A percentile compares a stretch with the other conserved stretches of the same genome.
phyloP scores from a whole-genome alignment of 768 basidiomycete genomes.

The Boletus rubropictus region DNA sequence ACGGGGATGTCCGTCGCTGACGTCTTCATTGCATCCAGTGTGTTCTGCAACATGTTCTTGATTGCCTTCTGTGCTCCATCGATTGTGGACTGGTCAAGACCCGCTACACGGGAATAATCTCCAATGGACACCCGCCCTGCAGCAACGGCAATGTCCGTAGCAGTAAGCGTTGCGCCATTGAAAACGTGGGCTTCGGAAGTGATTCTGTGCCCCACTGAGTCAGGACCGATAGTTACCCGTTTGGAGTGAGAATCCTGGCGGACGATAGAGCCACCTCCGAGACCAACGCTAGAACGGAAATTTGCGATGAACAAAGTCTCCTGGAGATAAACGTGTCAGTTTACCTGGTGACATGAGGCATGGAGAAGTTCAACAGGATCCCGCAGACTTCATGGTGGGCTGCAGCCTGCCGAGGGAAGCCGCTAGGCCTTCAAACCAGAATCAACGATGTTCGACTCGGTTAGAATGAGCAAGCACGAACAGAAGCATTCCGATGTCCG shows the following conservation, averaged over 20 bases:
- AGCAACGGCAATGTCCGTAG: conserved; percentile 55
- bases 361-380: conserved; percentile 55
- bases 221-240: conserved; percentile 52
- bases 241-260: conserved; percentile 30
- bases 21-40: conserved; percentile 62
- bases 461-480: conserved; percentile 18
- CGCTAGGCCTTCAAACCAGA: conserved; percentile 36
- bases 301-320: not conserved
- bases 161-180: conserved; percentile 51
- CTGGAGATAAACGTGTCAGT: conserved; percentile 1
- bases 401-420: conserved; percentile 59
- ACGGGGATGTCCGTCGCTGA: conserved; percentile 50
- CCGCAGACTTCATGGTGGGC: conserved; percentile 58
- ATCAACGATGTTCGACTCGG: not conserved
- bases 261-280: conserved; percentile 60
- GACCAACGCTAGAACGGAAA: conserved; percentile 40
- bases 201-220: conserved; percentile 57
- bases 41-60: conserved; percentile 40
- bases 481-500: conserved; percentile 58
- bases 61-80: conserved; percentile 37
- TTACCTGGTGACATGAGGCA: conserved; percentile 47
- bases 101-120: conserved; percentile 18
- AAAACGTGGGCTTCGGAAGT: conserved; percentile 48
- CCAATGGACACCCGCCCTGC: conserved; percentile 30
- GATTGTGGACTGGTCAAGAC: conserved; percentile 24